Percentiles rank a stretch among this genome's conserved stretches.
These are phyloP conservation scores for Solanum megistacrolobum DNA, from an alignment of 257 asterid genomes.

Conservation along the genomic window DNA sequence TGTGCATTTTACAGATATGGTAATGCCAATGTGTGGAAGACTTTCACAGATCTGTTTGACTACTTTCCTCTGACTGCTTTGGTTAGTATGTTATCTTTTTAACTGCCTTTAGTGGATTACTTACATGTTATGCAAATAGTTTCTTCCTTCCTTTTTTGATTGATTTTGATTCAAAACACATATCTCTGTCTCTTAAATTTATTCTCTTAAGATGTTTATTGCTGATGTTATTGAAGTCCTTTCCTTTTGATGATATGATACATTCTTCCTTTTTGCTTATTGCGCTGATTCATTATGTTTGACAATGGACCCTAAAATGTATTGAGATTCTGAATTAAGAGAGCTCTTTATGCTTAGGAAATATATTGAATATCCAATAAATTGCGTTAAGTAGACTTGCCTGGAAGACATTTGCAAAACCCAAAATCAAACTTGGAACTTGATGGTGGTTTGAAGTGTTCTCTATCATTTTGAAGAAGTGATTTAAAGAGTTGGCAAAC, in stretches of 20 bases:
- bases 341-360: background rate
- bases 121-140: background rate
- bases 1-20: slow-evolving; percentile 12
- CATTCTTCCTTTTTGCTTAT: background rate
- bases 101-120: background rate
- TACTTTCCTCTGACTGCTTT: slow-evolving; percentile 22
- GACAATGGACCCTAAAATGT: background rate
- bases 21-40: slow-evolving; percentile 23
- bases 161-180: background rate
- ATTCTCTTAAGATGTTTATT: background rate
- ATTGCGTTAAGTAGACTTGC: background rate
- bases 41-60: slow-evolving; percentile 20
- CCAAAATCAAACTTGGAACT: background rate
- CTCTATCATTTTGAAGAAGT: background rate
- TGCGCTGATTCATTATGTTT: background rate
- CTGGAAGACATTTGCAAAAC: background rate
- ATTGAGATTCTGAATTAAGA: background rate
- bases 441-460: background rate
- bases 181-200: background rate
- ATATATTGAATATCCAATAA: background rate
- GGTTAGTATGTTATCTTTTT: slow-evolving; percentile 6
- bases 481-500: background rate
- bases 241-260: background rate
- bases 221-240: background rate
- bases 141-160: background rate